Evolutionary conservation across 495 filamentous ascomycete species (phyloP).

Genomic region (Cenococcum geophilum): DNA sequence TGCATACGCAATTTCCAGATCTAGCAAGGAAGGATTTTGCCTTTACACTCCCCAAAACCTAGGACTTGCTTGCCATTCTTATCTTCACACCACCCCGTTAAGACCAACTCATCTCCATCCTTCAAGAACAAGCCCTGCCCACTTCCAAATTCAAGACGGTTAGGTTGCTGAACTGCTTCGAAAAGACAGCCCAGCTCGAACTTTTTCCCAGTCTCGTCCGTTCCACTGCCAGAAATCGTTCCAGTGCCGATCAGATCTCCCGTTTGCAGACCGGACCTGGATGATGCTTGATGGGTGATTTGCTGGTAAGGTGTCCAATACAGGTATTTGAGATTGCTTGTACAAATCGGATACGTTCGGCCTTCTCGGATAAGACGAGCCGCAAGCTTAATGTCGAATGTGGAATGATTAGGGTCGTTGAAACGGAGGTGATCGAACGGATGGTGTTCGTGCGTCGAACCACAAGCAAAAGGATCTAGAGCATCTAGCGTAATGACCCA

Average conservation of each 20-base stretch:
- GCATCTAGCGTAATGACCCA: constrained; percentile 33
- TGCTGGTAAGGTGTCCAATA: constrained; percentile 35
- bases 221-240: constrained; percentile 28
- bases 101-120: constrained; percentile 30
- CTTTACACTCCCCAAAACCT: constrained; percentile 31
- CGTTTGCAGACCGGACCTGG: constrained; percentile 26
- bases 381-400: constrained; percentile 28
- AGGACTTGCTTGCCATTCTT: constrained; percentile 16
- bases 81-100: constrained; percentile 29
- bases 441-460: constrained; percentile 24
- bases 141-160: constrained; percentile 13
- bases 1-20: too few relatives aligned
- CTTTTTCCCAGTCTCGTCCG: constrained; percentile 15
- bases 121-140: constrained; percentile 26
- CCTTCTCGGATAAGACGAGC: constrained; percentile 20
- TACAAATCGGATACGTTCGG: constrained; percentile 15
- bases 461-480: constrained; percentile 24
- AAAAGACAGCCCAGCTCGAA: constrained; percentile 30
- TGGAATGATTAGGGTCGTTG: constrained; percentile 13
- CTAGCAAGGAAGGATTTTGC: constrained; percentile 18
- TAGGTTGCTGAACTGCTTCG: constrained; percentile 24
- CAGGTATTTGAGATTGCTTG: constrained; percentile 29
- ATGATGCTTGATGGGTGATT: constrained; percentile 29
- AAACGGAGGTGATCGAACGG: constrained; percentile 27
- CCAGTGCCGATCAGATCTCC: constrained; percentile 34